Percentiles rank a stretch among this genome's conserved stretches.
phyloP scores from a whole-genome alignment of 306 rosid species.

The Prunus mongolica region DNA sequence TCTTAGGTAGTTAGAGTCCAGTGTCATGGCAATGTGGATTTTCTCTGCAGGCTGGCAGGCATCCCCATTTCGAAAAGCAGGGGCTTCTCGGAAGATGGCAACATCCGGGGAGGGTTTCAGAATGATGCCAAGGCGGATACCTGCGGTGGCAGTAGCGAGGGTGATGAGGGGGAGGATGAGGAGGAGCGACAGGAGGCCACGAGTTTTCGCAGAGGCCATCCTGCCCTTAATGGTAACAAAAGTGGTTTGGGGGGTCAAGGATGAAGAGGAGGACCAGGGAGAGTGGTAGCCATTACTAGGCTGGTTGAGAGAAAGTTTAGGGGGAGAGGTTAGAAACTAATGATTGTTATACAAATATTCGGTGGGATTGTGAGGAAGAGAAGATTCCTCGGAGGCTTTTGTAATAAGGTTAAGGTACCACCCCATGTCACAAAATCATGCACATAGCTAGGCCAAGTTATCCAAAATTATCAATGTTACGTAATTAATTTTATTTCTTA shows the following conservation, averaged over 20 bases:
- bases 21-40: constrained; percentile 76
- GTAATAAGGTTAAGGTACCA: background rate
- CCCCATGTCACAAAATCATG: constrained; percentile 7
- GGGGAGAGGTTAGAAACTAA: constrained; percentile 33
- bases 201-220: constrained; percentile 55
- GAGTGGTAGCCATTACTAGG: constrained; percentile 45
- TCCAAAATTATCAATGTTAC: background rate
- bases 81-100: constrained; percentile 70
- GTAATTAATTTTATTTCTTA: background rate
- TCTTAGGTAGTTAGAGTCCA: constrained; percentile 77
- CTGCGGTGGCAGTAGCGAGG: constrained; percentile 9
- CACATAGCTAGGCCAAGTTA: background rate
- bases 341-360: constrained; percentile 5
- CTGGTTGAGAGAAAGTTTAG: constrained; percentile 35
- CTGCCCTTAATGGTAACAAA: constrained; percentile 39
- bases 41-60: constrained; percentile 35
- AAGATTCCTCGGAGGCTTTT: constrained; percentile 50
- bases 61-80: constrained; percentile 57
- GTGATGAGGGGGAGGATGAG: constrained; percentile 14
- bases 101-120: constrained; percentile 37
- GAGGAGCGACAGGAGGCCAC: constrained; percentile 58
- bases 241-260: constrained; percentile 32
- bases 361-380: constrained; percentile 65
- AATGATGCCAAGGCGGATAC: constrained; percentile 45
- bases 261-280: constrained; percentile 9